A percentile compares a stretch with the other conserved stretches of the same genome.
phyloP scores from a whole-genome alignment of 345 rosid genomes.

The Populus ilicifolia region DNA sequence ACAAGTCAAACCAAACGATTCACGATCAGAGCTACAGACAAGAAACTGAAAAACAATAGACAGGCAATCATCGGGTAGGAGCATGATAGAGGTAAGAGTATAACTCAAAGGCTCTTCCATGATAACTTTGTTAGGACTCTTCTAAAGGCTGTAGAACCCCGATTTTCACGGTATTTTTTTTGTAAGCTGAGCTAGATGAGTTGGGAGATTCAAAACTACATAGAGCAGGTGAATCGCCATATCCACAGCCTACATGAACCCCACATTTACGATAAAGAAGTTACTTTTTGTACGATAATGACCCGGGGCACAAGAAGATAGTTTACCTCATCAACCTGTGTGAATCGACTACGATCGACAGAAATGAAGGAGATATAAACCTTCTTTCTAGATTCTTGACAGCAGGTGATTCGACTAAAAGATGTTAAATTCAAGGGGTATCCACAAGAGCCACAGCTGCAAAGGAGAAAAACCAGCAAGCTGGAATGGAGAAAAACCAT shows the following conservation, averaged over 20 bases:
- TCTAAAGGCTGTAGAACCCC: conserved; percentile 52
- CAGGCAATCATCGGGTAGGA: conserved; percentile 75
- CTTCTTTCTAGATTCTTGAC: conserved; percentile 40
- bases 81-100: conserved; percentile 37
- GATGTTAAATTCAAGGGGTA: conserved; percentile 61
- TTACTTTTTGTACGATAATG: conserved; percentile 43
- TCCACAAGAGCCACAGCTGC: conserved; percentile 61
- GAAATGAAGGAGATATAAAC: conserved; percentile 43
- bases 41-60: conserved; percentile 52
- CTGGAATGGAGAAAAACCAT: neutral
- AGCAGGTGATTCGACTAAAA: conserved; percentile 41
- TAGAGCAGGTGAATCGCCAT: conserved; percentile 48
- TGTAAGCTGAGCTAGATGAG: conserved; percentile 35
- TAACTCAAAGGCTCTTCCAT: conserved; percentile 42
- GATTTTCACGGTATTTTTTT: conserved; percentile 49
- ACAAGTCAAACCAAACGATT: conserved; percentile 76
- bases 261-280: conserved; percentile 66
- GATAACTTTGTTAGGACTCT: conserved; percentile 31
- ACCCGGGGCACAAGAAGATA: conserved; percentile 46
- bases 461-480: conserved; percentile 7
- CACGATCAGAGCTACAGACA: conserved; percentile 42
- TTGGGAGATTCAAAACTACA: conserved; percentile 53
- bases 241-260: conserved; percentile 56
- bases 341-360: conserved; percentile 58
- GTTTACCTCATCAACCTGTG: conserved; percentile 57